Conservation (phyloP, 495 filamentous ascomycete genomes). For the Talaromyces nanjingensis region DNA sequence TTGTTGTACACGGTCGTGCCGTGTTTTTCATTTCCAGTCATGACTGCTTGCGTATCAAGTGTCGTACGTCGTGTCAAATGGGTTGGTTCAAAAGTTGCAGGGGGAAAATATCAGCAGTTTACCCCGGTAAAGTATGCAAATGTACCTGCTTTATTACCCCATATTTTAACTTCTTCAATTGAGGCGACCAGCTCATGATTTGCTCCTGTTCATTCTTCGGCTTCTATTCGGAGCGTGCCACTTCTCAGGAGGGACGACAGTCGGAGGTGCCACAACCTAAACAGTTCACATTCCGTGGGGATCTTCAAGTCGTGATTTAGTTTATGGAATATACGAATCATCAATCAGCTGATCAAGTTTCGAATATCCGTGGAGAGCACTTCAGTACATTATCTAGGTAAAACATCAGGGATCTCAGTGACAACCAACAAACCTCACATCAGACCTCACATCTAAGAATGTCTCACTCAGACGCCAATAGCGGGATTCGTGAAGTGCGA, state of each 20-base stretch:
- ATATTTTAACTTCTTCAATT: neutral
- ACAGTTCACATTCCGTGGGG: neutral
- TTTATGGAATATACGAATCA: neutral
- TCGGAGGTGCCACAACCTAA: neutral
- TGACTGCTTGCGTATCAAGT: neutral
- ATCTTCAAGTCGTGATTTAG: neutral
- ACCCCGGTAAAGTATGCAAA: neutral
- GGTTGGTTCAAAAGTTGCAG: neutral
- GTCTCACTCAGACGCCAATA: neutral
- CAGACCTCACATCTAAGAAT: neutral
- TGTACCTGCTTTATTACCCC: neutral
- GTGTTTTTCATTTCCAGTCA: neutral
- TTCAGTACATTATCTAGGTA: neutral
- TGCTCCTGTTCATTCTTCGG: neutral
- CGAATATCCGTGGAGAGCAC: neutral
- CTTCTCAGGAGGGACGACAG: neutral
- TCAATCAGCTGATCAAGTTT: neutral
- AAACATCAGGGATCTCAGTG: neutral
- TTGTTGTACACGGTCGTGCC: constrained; percentile 1
- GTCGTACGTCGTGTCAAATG: neutral
- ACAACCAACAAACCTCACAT: neutral
- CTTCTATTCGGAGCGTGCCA: neutral
- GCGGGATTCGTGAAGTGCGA: neutral
- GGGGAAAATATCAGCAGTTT: neutral
- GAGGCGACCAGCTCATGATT: no score